Conservation (phyloP, 371 early-diverging fungal species). For the Actinomortierella wolfii region DNA sequence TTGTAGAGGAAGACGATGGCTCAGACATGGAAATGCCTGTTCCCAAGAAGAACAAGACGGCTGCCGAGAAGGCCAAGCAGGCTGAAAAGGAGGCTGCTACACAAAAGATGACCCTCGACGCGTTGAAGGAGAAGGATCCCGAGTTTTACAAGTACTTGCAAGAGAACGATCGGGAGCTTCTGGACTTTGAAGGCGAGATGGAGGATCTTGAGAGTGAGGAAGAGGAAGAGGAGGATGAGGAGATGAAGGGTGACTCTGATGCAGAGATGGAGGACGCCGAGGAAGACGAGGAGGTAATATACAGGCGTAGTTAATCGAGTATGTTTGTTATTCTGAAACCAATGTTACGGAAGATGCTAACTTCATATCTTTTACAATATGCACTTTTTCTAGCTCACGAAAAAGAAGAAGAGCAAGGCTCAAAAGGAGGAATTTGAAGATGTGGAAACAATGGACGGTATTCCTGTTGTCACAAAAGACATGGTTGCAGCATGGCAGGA, state of each 20-base stretch:
- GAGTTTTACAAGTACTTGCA: conserved; percentile 87
- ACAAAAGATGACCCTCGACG: conserved; percentile 78
- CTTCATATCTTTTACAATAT: conserved; percentile 8
- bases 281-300: conserved; percentile 5
- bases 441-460: conserved; percentile 33
- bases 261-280: conserved; percentile 43
- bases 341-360: conserved; percentile 14
- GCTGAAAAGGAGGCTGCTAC: conserved; percentile 58
- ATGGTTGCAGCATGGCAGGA: conserved; percentile 78
- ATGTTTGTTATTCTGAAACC: conserved; percentile 14
- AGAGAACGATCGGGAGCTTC: conserved; percentile 81
- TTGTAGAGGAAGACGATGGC: conserved; percentile 49
- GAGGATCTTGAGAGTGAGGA: conserved; percentile 58
- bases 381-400: background rate
- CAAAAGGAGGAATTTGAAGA: conserved; percentile 8
- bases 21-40: conserved; percentile 49
- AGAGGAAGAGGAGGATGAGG: conserved; percentile 49
- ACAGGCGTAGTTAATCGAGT: conserved; percentile 30
- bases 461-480: conserved; percentile 64
- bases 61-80: conserved; percentile 45
- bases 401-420: conserved; percentile 30
- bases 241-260: conserved; percentile 19
- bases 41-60: conserved; percentile 47
- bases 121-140: conserved; percentile 84
- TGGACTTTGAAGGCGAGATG: conserved; percentile 76